phyloP scores from a whole-genome alignment of 2,329 filamentous ascomycete species.

The Blastomyces gilchristii region DNA sequence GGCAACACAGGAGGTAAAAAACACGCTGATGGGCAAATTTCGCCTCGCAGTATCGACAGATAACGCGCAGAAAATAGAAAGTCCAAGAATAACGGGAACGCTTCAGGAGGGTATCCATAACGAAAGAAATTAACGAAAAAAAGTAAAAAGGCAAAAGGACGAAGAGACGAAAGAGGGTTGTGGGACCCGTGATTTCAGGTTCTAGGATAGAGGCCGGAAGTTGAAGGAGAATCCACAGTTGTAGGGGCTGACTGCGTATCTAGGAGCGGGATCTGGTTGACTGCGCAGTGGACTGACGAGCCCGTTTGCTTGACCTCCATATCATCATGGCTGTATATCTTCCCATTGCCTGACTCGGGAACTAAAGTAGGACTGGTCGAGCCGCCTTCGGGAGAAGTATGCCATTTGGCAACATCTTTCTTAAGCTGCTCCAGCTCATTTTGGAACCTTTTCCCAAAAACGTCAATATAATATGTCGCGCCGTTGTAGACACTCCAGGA shows the following conservation, averaged over 20 bases:
- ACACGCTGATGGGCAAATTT: neutral
- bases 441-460: slow-evolving; percentile 93
- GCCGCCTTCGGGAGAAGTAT: slow-evolving; percentile 32
- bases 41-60: neutral
- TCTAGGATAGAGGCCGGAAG: slow-evolving; percentile 16
- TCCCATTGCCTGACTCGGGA: slow-evolving; percentile 19
- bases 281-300: slow-evolving; percentile 21
- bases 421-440: slow-evolving; percentile 87
- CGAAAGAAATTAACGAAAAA: neutral
- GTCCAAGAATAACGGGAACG: slow-evolving; percentile 2
- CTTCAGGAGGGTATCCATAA: slow-evolving; percentile 5
- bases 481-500: slow-evolving; percentile 94
- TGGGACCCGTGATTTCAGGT: slow-evolving; percentile 16
- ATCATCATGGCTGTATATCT: slow-evolving; percentile 18
- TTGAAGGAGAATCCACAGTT: slow-evolving; percentile 15
- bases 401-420: slow-evolving; percentile 82
- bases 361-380: slow-evolving; percentile 23
- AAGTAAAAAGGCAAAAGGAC: neutral
- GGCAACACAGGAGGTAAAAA: neutral
- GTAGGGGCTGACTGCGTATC: slow-evolving; percentile 25
- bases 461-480: slow-evolving; percentile 94
- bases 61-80: neutral
- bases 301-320: slow-evolving; percentile 8
- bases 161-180: neutral
- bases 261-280: slow-evolving; percentile 31